Evolutionary conservation across 768 basidiomycete species (phyloP).

Genomic region (Leccinum uliginosum): DNA sequence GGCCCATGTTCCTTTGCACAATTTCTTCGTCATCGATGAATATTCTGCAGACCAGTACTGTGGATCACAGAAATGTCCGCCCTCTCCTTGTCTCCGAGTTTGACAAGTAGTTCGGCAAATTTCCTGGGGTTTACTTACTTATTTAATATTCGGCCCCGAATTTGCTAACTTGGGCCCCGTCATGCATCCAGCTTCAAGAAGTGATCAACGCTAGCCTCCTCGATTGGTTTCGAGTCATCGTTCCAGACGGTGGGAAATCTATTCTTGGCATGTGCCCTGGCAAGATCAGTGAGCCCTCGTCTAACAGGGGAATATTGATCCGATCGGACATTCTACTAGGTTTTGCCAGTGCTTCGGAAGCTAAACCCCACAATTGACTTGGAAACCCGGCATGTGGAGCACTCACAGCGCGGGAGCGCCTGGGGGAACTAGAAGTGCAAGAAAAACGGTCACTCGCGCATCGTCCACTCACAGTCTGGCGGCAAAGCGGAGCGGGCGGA

Average conservation of each 20-base stretch:
- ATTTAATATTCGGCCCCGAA: slow-evolving; percentile 58
- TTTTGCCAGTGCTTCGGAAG: slow-evolving; percentile 53
- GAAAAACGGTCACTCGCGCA: background rate
- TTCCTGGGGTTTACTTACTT: too few species aligned
- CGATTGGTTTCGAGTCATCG: slow-evolving; percentile 50
- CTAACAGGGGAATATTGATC: background rate
- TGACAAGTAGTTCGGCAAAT: slow-evolving; percentile 51
- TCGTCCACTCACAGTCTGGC: slow-evolving; percentile 50
- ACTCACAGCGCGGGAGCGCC: slow-evolving; percentile 59
- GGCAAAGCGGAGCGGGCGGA: slow-evolving; percentile 59
- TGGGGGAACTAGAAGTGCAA: slow-evolving; percentile 44
- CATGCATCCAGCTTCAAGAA: slow-evolving; percentile 33
- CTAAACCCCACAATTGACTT: slow-evolving; percentile 21
- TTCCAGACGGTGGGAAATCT: slow-evolving; percentile 63
- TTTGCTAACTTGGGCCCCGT: too few species aligned
- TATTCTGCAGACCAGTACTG: too few species aligned
- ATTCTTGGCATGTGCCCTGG: slow-evolving; percentile 54
- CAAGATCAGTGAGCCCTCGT: background rate
- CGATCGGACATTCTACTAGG: slow-evolving; percentile 52
- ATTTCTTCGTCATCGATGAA: slow-evolving; percentile 9
- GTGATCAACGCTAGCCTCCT: slow-evolving; percentile 49
- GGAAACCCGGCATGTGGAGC: background rate
- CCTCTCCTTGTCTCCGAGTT: slow-evolving; percentile 36
- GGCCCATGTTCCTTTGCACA: background rate
- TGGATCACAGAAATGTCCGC: background rate